Conservation (phyloP, 2,329 filamentous ascomycete species). For the Zarea fungicola region DNA sequence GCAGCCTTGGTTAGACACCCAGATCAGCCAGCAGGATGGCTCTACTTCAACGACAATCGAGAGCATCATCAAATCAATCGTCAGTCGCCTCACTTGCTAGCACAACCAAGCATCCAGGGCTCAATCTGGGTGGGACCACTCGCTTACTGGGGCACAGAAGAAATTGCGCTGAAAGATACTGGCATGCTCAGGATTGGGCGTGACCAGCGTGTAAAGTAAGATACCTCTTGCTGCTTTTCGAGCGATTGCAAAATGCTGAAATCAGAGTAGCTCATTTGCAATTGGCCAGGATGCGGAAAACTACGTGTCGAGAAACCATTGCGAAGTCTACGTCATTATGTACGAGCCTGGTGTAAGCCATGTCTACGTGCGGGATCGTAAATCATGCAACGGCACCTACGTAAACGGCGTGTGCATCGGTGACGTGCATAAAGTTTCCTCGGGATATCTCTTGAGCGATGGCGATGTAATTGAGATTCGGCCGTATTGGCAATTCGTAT, state of each 20-base stretch:
- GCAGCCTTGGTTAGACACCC: too few species aligned
- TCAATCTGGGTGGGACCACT: constrained; percentile 7
- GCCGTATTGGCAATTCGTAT: constrained; percentile 33
- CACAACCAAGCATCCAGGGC: neutral
- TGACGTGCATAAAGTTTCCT: constrained; percentile 28
- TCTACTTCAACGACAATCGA: constrained; percentile 2
- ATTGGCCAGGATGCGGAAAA: constrained; percentile 33
- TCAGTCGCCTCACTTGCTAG: neutral
- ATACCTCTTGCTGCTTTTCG: neutral
- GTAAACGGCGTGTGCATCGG: constrained; percentile 45
- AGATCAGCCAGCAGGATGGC: constrained; percentile 1
- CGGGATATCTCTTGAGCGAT: constrained; percentile 43
- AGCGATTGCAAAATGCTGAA: neutral
- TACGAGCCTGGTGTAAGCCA: constrained; percentile 41
- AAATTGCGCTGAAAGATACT: constrained; percentile 8
- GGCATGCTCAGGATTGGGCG: constrained; percentile 13
- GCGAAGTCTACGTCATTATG: constrained; percentile 49
- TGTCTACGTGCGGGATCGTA: constrained; percentile 52
- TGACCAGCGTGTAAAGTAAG: constrained; percentile 24
- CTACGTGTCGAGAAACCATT: constrained; percentile 47
- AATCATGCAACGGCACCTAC: constrained; percentile 49
- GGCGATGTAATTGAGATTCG: constrained; percentile 44
- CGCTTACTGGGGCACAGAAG: constrained; percentile 12
- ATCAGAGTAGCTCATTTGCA: constrained; percentile 28
- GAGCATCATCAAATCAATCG: neutral